Evolutionary conservation across 2,329 filamentous ascomycete species (phyloP).

Genomic region (Verticillium albo-atrum): DNA sequence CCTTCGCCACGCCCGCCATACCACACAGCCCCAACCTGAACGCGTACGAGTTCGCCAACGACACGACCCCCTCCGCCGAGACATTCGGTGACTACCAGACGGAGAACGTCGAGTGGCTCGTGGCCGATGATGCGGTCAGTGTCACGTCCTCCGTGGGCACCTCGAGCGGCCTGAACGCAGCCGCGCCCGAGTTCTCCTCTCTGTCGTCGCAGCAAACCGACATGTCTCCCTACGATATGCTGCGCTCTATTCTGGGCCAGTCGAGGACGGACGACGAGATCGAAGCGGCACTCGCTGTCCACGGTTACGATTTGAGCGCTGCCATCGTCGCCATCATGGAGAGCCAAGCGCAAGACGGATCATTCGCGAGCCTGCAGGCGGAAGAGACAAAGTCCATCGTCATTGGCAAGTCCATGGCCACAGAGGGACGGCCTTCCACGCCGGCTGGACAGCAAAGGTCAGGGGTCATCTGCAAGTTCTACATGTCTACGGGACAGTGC

Average conservation of each 20-base stretch:
- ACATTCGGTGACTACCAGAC: constrained; percentile 87
- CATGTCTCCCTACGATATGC: constrained; percentile 97
- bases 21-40: constrained; percentile 92
- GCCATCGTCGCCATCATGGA: constrained; percentile 90
- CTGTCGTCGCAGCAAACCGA: constrained; percentile 65
- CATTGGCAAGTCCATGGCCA: constrained; percentile 85
- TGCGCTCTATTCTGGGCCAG: constrained; percentile 89
- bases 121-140: constrained; percentile 81
- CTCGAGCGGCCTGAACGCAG: constrained; percentile 69
- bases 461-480: constrained; percentile 94
- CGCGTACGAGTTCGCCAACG: constrained; percentile 88
- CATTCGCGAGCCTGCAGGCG: constrained; percentile 22
- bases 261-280: constrained; percentile 91
- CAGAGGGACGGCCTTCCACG: constrained; percentile 70
- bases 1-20: constrained; percentile 83
- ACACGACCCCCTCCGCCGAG: constrained; percentile 74
- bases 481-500: constrained; percentile 91
- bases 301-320: constrained; percentile 89
- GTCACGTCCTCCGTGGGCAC: constrained; percentile 69
- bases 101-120: constrained; percentile 95
- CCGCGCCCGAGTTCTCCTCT: constrained; percentile 71
- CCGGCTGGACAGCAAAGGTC: constrained; percentile 74
- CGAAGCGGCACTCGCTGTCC: constrained; percentile 79
- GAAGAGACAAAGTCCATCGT: constrained; percentile 64
- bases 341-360: constrained; percentile 46